These are phyloP conservation scores for Cladosporium sp. DNA, from an alignment of 2,329 filamentous ascomycete species.

Conservation along the genomic window DNA sequence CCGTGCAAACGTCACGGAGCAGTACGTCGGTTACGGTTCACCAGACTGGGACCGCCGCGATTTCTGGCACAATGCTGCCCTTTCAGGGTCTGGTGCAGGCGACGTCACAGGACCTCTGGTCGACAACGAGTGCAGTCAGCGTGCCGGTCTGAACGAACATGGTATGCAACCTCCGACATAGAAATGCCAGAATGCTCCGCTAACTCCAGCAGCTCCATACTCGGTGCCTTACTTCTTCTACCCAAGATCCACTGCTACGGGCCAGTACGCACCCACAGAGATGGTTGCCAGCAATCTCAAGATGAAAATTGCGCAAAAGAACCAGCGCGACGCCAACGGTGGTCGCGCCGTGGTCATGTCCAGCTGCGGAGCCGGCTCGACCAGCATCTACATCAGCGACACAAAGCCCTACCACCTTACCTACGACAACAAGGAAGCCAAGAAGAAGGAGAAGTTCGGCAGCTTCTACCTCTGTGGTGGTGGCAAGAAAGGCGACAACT, in stretches of 20 bases:
- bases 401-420: conserved; percentile 4
- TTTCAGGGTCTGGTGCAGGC: not conserved
- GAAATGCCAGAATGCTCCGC: not conserved
- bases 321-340: not conserved
- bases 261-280: conserved; percentile 1
- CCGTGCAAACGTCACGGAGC: conserved; percentile 7
- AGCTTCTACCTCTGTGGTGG: conserved; percentile 7
- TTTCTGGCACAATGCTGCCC: conserved; percentile 2
- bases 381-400: conserved; percentile 7
- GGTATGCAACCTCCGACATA: not conserved
- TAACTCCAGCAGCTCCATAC: conserved; percentile 5
- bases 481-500: not conserved
- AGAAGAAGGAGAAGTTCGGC: conserved; percentile 8
- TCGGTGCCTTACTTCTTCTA: not conserved
- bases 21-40: not conserved
- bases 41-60: not conserved
- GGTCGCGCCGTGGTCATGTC: conserved; percentile 7
- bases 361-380: conserved; percentile 1
- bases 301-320: conserved; percentile 4
- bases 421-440: conserved; percentile 8
- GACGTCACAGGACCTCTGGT: not conserved
- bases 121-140: not conserved
- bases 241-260: not conserved
- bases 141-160: not conserved
- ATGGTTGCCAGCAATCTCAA: not conserved